Evolutionary conservation across 768 basidiomycete species (phyloP), one percentile per base, ranked within the genome.

Genomic region (Coprinopsis sp.): DNA sequence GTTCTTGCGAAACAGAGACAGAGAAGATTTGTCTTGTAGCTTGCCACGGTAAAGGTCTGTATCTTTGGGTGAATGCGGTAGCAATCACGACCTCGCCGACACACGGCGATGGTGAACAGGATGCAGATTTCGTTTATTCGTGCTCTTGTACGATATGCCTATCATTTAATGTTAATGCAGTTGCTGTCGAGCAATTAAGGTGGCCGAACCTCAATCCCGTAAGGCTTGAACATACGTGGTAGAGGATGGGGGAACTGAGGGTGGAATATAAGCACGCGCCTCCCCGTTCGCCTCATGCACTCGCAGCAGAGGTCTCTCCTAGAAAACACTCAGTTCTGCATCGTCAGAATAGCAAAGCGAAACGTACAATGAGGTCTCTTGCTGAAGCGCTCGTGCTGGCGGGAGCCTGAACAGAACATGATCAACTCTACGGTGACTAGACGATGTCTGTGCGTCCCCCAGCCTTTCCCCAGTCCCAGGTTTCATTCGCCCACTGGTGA

Each of bases 101-200:
- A 72, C 33, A 43, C 11, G 51, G 41, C 1, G 14, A 23, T 19
- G 11, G 67, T 42, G 49, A 63, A 71, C 14, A 59, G 48, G 14
- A 49, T 57, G 49, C 71, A 72, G 5, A 71, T 59, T 27, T 66
- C 61, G 23, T 54, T 45, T 6, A 37, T 40, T 1, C 16, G 6
- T 1, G 65, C 68, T 0, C 38, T 48, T 0, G 69, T 70, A 6
- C 50, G 60, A 33, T 53, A 53, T 6, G 65, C 62, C 67, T 72
- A 33, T 3, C 11, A 33, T 23, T 13, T 31, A 34, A n/a, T 18
- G 23, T 5, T 5, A 6, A 36, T 36, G 19, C 34, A 10, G 34
- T 18, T 10, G 19, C 8, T 18, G 12, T 18, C 12, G 19, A 36
- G 7, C 6, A 8, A 36, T 11, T 36, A 10, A 36, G n/a, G 8